A percentile compares a stretch with the other conserved stretches of the same genome.
Conservation (phyloP, 306 rosid species). For the Dicorynia guianensis region DNA sequence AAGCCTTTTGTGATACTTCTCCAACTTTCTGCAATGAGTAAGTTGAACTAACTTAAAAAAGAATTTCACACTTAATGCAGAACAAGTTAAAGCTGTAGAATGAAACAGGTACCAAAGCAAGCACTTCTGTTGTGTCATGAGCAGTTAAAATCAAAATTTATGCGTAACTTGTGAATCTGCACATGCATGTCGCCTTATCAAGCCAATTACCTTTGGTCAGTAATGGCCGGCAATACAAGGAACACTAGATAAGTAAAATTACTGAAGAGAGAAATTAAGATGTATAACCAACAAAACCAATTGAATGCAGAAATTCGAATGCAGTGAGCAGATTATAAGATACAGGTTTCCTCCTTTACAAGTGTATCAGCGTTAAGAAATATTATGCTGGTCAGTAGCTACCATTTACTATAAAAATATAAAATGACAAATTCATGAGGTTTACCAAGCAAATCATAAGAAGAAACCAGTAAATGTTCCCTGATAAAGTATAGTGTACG, state of each 20-base stretch:
- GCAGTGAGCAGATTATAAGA: no score
- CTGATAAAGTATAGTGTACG: neutral
- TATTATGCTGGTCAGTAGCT: neutral
- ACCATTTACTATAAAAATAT: neutral
- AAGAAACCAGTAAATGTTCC: neutral
- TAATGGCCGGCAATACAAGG: no score
- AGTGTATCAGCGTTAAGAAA: neutral
- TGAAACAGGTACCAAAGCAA: neutral
- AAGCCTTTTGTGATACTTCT: constrained; percentile 36
- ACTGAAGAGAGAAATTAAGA: no score
- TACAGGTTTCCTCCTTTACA: no score
- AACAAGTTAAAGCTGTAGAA: neutral
- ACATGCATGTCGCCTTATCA: no score
- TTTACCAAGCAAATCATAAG: neutral
- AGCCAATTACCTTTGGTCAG: no score
- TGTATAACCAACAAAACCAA: no score
- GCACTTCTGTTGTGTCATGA: neutral
- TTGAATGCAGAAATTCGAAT: no score
- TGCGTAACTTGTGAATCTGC: no score
- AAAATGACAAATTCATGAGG: neutral
- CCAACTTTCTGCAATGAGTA: constrained; percentile 43
- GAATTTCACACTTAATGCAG: neutral
- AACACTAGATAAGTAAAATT: no score
- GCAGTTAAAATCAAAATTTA: neutral
- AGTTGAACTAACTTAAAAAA: neutral